These are phyloP conservation scores for Sarocladiaceae sp. DNA, from an alignment of 2,329 filamentous ascomycete species.

Conservation along the genomic window DNA sequence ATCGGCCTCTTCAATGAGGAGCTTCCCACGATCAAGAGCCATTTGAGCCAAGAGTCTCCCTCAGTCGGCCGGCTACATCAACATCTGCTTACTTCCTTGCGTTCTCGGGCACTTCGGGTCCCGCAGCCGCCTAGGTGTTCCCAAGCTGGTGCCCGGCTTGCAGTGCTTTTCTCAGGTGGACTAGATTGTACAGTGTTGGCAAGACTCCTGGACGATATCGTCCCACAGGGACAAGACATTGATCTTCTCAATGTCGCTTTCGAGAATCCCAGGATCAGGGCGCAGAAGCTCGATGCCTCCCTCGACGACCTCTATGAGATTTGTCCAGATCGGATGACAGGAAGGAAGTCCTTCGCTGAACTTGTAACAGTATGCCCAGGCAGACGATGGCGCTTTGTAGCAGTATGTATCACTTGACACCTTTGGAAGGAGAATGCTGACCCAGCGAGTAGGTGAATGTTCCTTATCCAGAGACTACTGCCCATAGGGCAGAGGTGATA, in stretches of 20 bases:
- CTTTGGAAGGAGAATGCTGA: conserved; percentile 12
- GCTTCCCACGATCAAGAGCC: conserved; percentile 30
- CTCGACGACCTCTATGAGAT: conserved; percentile 44
- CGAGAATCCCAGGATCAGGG: conserved; percentile 78
- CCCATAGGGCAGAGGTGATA: conserved; percentile 66
- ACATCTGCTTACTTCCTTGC: conserved; percentile 58
- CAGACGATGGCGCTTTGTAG: conserved; percentile 78
- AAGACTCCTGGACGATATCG: conserved; percentile 70
- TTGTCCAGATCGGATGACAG: conserved; percentile 88
- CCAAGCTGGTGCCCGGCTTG: conserved; percentile 50
- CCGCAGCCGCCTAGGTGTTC: conserved; percentile 47
- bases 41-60: conserved; percentile 28
- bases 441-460: conserved; percentile 60
- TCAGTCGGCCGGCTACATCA: conserved; percentile 50
- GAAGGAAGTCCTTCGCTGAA: conserved; percentile 74
- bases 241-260: conserved; percentile 96
- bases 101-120: conserved; percentile 60
- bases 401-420: conserved; percentile 37
- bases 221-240: conserved; percentile 65
- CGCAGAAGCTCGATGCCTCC: conserved; percentile 27
- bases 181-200: conserved; percentile 90
- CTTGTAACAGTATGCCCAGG: conserved; percentile 63
- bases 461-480: conserved; percentile 69
- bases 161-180: conserved; percentile 88
- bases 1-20: conserved; percentile 49